Evolutionary conservation across 257 asterid species (phyloP).

Genomic region (Solanum piurae): DNA sequence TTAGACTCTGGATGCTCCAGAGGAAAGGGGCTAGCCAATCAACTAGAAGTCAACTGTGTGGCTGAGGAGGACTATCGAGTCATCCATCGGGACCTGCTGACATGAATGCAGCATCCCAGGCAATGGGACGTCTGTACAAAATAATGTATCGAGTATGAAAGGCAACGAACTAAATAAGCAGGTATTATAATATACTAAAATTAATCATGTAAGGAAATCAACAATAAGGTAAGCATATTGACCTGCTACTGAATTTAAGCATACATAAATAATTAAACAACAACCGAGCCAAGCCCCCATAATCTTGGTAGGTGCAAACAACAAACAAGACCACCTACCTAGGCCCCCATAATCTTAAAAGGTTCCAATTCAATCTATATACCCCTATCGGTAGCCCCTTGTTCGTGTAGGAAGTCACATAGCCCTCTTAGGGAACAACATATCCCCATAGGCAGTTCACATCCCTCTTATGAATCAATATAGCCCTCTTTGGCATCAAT

Average conservation of each 20-base stretch:
- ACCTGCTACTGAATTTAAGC: not conserved
- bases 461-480: not conserved
- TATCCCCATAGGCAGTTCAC: not conserved
- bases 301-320: not conserved
- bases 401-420: not conserved
- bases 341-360: not conserved
- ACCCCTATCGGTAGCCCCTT: not conserved
- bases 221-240: not conserved
- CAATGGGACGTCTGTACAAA: not conserved
- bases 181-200: not conserved
- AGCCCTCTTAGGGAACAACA: too few species aligned
- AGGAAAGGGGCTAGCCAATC: not conserved
- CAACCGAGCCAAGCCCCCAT: not conserved
- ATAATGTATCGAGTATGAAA: not conserved
- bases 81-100: not conserved
- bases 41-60: not conserved
- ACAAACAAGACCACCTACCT: not conserved
- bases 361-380: not conserved
- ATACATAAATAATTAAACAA: too few species aligned
- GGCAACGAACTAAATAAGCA: not conserved
- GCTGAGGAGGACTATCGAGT: not conserved
- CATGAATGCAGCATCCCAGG: not conserved
- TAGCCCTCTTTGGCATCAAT: not conserved
- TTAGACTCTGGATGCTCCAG: not conserved
- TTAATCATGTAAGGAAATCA: not conserved